A percentile compares a stretch with the other conserved stretches of the same genome.
These are phyloP conservation scores for Kodamaea arcana DNA, from an alignment of 1,139 yeast species.

Conservation along the genomic window DNA sequence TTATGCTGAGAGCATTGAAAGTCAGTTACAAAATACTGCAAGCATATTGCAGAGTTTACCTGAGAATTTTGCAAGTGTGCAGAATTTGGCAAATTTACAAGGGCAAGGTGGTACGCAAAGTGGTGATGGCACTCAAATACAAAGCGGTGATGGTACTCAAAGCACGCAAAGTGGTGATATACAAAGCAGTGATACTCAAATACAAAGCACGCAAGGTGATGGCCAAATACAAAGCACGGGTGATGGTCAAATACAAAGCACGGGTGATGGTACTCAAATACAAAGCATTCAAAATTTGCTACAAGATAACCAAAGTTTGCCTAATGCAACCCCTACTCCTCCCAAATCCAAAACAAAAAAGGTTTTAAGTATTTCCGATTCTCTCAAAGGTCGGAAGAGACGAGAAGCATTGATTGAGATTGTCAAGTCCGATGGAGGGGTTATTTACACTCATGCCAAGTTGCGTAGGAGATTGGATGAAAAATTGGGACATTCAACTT, in stretches of 20 bases:
- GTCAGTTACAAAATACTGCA: not conserved
- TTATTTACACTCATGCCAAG: conserved; percentile 29
- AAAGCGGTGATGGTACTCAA: no score
- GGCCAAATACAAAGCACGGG: no score
- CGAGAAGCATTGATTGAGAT: conserved; percentile 30
- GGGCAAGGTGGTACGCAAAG: no score
- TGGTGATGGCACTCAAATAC: no score
- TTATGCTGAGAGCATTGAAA: not conserved
- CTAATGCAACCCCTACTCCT: not conserved
- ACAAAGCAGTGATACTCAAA: no score
- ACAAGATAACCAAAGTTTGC: conserved; percentile 2
- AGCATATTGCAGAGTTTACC: no score
- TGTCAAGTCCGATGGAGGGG: conserved; percentile 41
- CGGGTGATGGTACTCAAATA: no score
- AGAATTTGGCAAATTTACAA: no score
- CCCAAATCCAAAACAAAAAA: not conserved
- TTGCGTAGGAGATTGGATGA: conserved; percentile 36
- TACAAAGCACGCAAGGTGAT: no score
- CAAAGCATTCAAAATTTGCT: conserved; percentile 1
- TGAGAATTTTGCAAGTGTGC: no score
- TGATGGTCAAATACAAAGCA: no score
- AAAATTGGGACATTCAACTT: conserved; percentile 30
- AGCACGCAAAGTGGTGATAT: no score
- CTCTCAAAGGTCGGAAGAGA: conserved; percentile 23
- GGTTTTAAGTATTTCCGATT: conserved; percentile 1